Evolutionary conservation across 495 filamentous ascomycete genomes (phyloP).

Genomic region (Neurospora pannonica): DNA sequence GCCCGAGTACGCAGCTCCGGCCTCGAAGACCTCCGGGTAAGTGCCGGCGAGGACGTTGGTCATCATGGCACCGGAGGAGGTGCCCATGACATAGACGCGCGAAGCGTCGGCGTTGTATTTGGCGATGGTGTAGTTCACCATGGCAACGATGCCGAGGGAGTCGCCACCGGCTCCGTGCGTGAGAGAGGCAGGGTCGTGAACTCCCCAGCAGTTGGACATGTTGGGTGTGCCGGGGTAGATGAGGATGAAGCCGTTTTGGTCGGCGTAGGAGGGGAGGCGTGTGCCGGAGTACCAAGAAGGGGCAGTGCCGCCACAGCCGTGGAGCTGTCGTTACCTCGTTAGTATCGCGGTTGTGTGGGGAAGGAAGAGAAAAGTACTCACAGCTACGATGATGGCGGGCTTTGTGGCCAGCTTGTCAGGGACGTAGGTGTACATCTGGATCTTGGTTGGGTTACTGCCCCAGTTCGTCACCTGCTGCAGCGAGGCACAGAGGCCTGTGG

Average conservation of each 20-base stretch:
- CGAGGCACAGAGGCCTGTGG: slow-evolving; percentile 17
- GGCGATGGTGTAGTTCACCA: slow-evolving; percentile 43
- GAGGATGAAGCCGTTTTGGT: slow-evolving; percentile 42
- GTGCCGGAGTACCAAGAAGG: slow-evolving; percentile 26
- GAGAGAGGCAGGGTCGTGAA: slow-evolving; percentile 35
- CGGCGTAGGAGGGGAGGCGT: slow-evolving; percentile 30
- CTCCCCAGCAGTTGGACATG: slow-evolving; percentile 48
- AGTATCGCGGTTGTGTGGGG: neutral
- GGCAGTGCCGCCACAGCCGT: slow-evolving; percentile 27
- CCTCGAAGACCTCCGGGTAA: slow-evolving; percentile 50
- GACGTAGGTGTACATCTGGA: slow-evolving; percentile 33
- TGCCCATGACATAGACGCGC: slow-evolving; percentile 43
- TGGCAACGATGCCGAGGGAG: slow-evolving; percentile 42
- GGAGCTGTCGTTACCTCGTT: slow-evolving; percentile 16
- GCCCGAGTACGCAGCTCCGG: slow-evolving; percentile 46
- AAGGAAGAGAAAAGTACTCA: slow-evolving; percentile 17
- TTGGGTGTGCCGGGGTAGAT: slow-evolving; percentile 42
- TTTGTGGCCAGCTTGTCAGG: slow-evolving; percentile 29
- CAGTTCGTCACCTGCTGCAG: slow-evolving; percentile 28
- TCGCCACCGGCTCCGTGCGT: slow-evolving; percentile 46
- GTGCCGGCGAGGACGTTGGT: slow-evolving; percentile 49
- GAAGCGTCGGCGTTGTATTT: slow-evolving; percentile 39
- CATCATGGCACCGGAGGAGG: slow-evolving; percentile 50
- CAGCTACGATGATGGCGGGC: slow-evolving; percentile 26
- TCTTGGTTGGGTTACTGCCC: slow-evolving; percentile 27